phyloP scores from a whole-genome alignment of 2,329 filamentous ascomycete genomes.

The Hypomyces rosellus region DNA sequence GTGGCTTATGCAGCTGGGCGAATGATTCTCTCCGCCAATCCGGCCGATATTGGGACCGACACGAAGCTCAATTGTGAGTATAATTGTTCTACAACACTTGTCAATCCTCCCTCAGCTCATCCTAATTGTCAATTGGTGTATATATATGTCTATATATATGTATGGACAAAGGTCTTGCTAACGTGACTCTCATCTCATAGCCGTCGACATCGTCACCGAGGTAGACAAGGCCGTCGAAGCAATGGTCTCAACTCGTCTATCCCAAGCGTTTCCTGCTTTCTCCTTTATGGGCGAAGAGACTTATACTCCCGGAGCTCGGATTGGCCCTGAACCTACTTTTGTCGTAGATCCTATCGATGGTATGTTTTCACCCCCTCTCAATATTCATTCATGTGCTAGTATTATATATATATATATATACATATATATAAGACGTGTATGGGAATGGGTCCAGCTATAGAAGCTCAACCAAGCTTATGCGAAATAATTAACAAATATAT shows the following conservation, averaged over 20 bases:
- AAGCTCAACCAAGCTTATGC: background rate
- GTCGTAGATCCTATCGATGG: conserved; percentile 79
- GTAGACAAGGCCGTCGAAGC: conserved; percentile 60
- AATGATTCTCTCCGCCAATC: conserved; percentile 58
- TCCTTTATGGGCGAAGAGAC: conserved; percentile 73
- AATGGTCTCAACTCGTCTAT: conserved; percentile 51
- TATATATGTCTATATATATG: too few species aligned
- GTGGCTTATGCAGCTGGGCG: conserved; percentile 58
- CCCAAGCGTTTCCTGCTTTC: conserved; percentile 46
- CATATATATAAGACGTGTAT: too few species aligned
- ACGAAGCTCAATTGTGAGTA: conserved; percentile 61
- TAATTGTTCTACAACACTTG: background rate
- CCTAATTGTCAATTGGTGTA: too few species aligned
- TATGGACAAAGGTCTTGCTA: background rate
- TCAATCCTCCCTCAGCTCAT: conserved; percentile 7
- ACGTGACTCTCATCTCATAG: conserved; percentile 19
- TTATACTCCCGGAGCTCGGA: conserved; percentile 57
- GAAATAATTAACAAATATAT: background rate
- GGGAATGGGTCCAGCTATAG: background rate
- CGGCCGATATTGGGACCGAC: conserved; percentile 48
- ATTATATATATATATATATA: background rate
- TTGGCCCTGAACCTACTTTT: conserved; percentile 66
- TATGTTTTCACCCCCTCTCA: conserved; percentile 3
- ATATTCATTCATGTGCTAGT: background rate
- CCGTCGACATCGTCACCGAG: conserved; percentile 63